These are phyloP conservation scores for Lactuca sativa DNA, from an alignment of 129 eudicot species.

Conservation along the genomic window DNA sequence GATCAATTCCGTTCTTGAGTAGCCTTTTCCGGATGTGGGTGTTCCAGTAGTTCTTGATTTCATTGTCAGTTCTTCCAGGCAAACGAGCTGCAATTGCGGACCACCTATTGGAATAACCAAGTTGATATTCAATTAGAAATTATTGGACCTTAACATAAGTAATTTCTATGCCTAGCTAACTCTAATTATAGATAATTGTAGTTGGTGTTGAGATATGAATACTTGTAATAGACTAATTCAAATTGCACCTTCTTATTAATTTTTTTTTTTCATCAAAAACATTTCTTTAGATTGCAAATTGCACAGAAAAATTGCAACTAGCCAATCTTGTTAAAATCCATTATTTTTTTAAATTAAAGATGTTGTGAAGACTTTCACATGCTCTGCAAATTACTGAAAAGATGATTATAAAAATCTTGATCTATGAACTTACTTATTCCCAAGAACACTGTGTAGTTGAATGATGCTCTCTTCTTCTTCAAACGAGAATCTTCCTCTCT, in stretches of 20 bases:
- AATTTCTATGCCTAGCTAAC: not conserved
- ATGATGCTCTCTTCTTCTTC: slow-evolving; percentile 78
- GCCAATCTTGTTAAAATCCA: not conserved
- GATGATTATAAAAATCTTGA: not conserved
- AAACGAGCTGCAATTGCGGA: slow-evolving; percentile 60
- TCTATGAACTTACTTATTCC: slow-evolving; percentile 54
- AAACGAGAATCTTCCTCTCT: slow-evolving; percentile 72
- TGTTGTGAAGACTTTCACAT: not conserved
- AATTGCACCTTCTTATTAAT: not conserved
- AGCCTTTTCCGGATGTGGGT: slow-evolving; percentile 64
- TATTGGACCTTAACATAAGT: not conserved
- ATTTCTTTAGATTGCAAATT: not conserved
- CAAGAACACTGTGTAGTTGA: slow-evolving; percentile 68
- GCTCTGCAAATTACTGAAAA: not conserved
- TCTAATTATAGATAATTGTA: too few species aligned
- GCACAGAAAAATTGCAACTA: not conserved
- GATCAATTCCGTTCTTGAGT: slow-evolving; percentile 58
- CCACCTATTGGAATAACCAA: slow-evolving; percentile 43
- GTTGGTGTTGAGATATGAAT: not conserved
- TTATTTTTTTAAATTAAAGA: not conserved
- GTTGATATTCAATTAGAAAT: not conserved
- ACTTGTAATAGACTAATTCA: not conserved
- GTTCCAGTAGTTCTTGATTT: slow-evolving; percentile 76
- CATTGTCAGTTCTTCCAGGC: slow-evolving; percentile 74
- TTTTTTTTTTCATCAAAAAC: too few species aligned